phyloP scores from a whole-genome alignment of 768 basidiomycete genomes.

The Boletus subcaerulescens region DNA sequence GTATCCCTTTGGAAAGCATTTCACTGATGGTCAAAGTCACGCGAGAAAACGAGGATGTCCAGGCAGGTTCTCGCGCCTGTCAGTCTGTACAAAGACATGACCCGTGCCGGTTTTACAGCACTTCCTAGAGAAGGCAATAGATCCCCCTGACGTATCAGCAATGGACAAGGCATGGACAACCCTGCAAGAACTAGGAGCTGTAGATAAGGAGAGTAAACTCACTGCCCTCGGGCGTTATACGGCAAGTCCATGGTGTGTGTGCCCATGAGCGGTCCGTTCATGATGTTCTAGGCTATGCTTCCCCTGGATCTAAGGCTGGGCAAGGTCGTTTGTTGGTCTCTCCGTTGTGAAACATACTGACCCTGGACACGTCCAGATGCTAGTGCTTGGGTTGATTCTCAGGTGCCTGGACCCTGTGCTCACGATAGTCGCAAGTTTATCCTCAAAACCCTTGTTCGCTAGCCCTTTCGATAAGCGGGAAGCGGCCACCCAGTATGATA shows the following conservation, averaged over 20 bases:
- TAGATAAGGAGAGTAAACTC: constrained; percentile 58
- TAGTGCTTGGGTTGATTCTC: constrained; percentile 81
- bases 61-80: constrained; percentile 40
- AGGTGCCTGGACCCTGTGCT: constrained; percentile 78
- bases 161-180: constrained; percentile 75
- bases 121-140: constrained; percentile 73
- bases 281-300: constrained; percentile 60
- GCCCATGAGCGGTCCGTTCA: not conserved
- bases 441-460: constrained; percentile 83
- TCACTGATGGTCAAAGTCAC: constrained; percentile 80
- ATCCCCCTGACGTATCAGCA: constrained; percentile 73
- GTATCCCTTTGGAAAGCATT: constrained; percentile 82
- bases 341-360: not conserved
- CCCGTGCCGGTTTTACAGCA: constrained; percentile 34
- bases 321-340: constrained; percentile 48
- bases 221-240: constrained; percentile 85
- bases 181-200: constrained; percentile 75
- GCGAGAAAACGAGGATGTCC: constrained; percentile 74
- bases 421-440: constrained; percentile 78
- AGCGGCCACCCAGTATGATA: constrained; percentile 63
- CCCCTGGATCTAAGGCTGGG: constrained; percentile 85
- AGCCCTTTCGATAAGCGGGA: constrained; percentile 83
- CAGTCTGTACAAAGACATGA: not conserved
- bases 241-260: constrained; percentile 33
- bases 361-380: constrained; percentile 55